Conservation (phyloP, 176 grass and related monocot genomes). For the Calamus simplicifolius region DNA sequence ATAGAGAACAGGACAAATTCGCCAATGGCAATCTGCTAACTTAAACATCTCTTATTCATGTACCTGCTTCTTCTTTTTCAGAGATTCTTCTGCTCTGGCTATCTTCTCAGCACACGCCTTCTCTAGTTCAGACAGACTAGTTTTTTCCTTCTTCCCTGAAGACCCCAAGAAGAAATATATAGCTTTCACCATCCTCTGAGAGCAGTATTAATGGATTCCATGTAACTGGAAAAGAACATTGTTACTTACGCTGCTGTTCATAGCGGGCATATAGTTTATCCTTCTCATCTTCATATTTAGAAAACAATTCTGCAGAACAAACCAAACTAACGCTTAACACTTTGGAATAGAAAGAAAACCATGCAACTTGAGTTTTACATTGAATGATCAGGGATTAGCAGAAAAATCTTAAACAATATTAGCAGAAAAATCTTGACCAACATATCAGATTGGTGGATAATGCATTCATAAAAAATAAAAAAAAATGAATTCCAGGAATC, state of each 20-base stretch:
- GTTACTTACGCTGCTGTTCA: conserved; percentile 67
- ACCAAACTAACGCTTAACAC: conserved; percentile 1
- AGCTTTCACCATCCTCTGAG: conserved; percentile 1
- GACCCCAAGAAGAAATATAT: conserved; percentile 5
- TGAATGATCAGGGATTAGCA: too few species aligned
- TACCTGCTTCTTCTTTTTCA: conserved; percentile 91
- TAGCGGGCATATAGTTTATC: conserved; percentile 40
- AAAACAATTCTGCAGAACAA: conserved; percentile 59
- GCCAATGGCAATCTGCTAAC: too few species aligned
- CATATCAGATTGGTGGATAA: too few species aligned
- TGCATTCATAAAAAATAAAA: too few species aligned
- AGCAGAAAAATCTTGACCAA: too few species aligned
- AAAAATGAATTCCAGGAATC: too few species aligned
- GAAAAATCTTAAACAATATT: too few species aligned
- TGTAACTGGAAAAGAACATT: not conserved
- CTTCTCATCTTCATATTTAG: conserved; percentile 91
- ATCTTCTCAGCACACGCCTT: conserved; percentile 62
- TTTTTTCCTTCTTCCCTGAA: conserved; percentile 85
- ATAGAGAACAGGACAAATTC: not conserved
- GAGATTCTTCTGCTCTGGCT: conserved; percentile 60
- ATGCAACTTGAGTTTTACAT: too few species aligned
- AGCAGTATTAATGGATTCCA: too few species aligned
- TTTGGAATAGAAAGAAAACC: not conserved
- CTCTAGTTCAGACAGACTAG: conserved; percentile 65
- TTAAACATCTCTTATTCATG: not conserved